phyloP scores from a whole-genome alignment of 495 filamentous ascomycete genomes.

The Penicillium lagena region DNA sequence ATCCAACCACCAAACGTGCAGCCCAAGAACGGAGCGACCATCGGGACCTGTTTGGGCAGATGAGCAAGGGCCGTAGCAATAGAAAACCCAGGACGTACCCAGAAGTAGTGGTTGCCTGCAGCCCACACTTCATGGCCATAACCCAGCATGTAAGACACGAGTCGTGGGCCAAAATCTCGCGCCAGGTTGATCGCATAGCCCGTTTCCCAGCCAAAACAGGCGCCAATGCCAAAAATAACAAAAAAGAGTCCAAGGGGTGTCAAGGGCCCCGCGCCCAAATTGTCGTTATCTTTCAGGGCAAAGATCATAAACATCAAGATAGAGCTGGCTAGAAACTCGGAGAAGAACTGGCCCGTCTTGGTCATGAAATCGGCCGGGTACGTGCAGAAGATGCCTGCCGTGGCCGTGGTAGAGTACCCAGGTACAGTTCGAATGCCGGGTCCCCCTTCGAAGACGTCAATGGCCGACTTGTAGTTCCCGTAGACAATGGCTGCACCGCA shows the following conservation, averaged over 20 bases:
- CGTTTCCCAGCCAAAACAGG: conserved; percentile 65
- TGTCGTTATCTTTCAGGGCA: conserved; percentile 55
- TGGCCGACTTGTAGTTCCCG: conserved; percentile 48
- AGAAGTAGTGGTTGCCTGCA: conserved; percentile 58
- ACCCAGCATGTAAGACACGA: conserved; percentile 54
- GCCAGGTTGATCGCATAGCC: conserved; percentile 65
- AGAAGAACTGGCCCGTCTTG: conserved; percentile 54
- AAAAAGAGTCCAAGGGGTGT: conserved; percentile 56
- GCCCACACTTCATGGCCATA: conserved; percentile 60
- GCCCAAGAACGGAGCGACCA: conserved; percentile 52
- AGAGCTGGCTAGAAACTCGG: conserved; percentile 54
- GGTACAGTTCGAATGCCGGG: conserved; percentile 49
- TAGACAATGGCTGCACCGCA: conserved; percentile 49
- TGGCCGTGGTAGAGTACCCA: conserved; percentile 46
- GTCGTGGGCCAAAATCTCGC: conserved; percentile 60
- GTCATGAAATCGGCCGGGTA: conserved; percentile 58
- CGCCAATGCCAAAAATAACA: conserved; percentile 58
- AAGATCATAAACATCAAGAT: conserved; percentile 65
- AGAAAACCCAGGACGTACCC: conserved; percentile 32
- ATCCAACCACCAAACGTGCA: conserved; percentile 54
- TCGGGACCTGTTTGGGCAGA: conserved; percentile 30
- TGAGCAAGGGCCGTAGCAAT: neutral
- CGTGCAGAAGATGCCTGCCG: conserved; percentile 60
- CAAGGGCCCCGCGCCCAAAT: conserved; percentile 40
- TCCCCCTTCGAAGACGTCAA: conserved; percentile 51